Evolutionary conservation across 345 rosid genomes (phyloP).

Genomic region (Eucalyptus coolabah): DNA sequence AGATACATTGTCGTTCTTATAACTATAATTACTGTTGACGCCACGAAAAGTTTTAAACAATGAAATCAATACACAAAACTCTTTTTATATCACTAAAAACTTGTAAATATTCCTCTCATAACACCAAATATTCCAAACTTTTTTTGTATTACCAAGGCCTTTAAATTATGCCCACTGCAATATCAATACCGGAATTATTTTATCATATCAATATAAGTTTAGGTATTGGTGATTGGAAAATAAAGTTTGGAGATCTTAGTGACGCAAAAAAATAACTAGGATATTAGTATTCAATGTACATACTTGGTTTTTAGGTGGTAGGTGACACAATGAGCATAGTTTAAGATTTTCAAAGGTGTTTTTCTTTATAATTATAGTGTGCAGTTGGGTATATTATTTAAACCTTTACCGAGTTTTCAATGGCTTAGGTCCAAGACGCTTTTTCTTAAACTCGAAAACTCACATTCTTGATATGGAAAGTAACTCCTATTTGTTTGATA

Average conservation of each 20-base stretch:
- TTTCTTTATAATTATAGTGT: neutral
- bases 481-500: neutral
- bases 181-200: neutral
- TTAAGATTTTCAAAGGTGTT: neutral
- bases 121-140: neutral
- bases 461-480: neutral
- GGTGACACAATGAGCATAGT: neutral
- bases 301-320: neutral
- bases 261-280: accelerated
- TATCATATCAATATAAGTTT: neutral
- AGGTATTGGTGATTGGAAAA: neutral
- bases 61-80: neutral
- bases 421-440: neutral
- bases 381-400: neutral
- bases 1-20: too few relatives aligned
- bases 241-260: neutral
- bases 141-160: neutral
- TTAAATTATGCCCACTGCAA: neutral
- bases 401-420: neutral
- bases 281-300: neutral
- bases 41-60: too few relatives aligned
- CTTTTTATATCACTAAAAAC: neutral
- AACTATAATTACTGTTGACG: neutral
- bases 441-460: neutral
- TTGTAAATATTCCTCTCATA: neutral